Evolutionary conservation across 768 basidiomycete species (phyloP), one percentile per base, ranked within the genome.

Genomic region (Lactifluus pinguis): DNA sequence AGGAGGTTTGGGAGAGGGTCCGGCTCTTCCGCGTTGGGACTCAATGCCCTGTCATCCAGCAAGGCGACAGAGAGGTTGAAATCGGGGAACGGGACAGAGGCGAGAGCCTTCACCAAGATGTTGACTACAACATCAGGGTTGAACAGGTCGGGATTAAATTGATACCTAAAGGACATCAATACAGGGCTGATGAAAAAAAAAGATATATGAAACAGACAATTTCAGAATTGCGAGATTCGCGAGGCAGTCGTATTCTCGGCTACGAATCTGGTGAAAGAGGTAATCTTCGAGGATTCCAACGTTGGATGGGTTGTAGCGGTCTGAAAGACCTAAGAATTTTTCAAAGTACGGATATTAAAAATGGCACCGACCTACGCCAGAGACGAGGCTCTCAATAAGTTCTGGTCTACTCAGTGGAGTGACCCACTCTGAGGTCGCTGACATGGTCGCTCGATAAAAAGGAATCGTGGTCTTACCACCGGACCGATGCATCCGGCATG

Each of bases 271-370:
- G 72, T 92, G 87, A 73, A 91, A 92, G 61, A 98, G 84, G 76
- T 98, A 98, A 71, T 98, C 95, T 75, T 98, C 95, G 61, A 98
- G 85, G 66, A 94, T 89, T 41, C 84, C 79, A 61, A 95, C 85
- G 72, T 98, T 98, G 55, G 87, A 86, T 47, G 95, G 95, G 75
- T 98, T 98, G 75, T 98, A 98, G 61, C 95, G 87, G 78, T 98
- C 95, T 97, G 60, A 9, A 53, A 55, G 34, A 53, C n/a, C 8
- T 39, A 25, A 21, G 53, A 5, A 19, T n/a, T 5, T 5, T 34
- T 14, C 21, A 15, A 25, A 25, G 32, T 19, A 49, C 7, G 49
- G 13, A 4, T 3, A 32, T 54, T 49, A 36, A 25, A 51, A 15
- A 15, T 19, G 36, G 11, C 53, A 73, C 89, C 65, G 63, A 90